phyloP scores from a whole-genome alignment of 805 yeast genomes.

The Saccharomycopsis schoenii region DNA sequence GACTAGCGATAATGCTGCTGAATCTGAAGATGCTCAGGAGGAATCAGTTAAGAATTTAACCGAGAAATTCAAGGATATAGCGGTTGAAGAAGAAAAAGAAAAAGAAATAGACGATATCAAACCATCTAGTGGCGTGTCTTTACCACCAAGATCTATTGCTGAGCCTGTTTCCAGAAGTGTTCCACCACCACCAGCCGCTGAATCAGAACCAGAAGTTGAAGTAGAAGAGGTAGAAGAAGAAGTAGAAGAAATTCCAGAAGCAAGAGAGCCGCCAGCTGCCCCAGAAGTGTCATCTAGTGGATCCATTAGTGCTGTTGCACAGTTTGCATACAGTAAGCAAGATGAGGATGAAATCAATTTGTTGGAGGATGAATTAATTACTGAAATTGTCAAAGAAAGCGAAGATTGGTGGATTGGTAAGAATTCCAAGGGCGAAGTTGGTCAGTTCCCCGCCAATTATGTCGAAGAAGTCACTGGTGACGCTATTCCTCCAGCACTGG shows the following conservation, averaged over 20 bases:
- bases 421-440: conserved; percentile 30
- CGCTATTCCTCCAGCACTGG: conserved; percentile 22
- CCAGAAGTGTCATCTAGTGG: conserved; percentile 19
- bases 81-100: conserved; percentile 22
- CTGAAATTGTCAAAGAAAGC: conserved; percentile 52
- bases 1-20: conserved; percentile 23
- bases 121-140: conserved; percentile 19
- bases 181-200: conserved; percentile 22
- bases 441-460: conserved; percentile 40
- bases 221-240: conserved; percentile 22
- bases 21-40: conserved; percentile 4
- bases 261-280: conserved; percentile 23
- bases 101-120: conserved; percentile 21
- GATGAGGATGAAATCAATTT: conserved; percentile 70
- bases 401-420: conserved; percentile 45
- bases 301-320: conserved; percentile 53
- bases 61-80: conserved; percentile 22
- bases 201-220: conserved; percentile 21
- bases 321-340: conserved; percentile 67
- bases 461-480: conserved; percentile 51
- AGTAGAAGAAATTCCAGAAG: conserved; percentile 19
- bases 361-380: conserved; percentile 54
- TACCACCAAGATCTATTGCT: conserved; percentile 3
- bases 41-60: conserved; percentile 15
- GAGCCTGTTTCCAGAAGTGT: conserved; percentile 20